Percentiles rank a stretch among this genome's conserved stretches.
Evolutionary conservation across 1,284 basidiomycete genomes (phyloP).

Genomic region (Neolentinus lepideus): DNA sequence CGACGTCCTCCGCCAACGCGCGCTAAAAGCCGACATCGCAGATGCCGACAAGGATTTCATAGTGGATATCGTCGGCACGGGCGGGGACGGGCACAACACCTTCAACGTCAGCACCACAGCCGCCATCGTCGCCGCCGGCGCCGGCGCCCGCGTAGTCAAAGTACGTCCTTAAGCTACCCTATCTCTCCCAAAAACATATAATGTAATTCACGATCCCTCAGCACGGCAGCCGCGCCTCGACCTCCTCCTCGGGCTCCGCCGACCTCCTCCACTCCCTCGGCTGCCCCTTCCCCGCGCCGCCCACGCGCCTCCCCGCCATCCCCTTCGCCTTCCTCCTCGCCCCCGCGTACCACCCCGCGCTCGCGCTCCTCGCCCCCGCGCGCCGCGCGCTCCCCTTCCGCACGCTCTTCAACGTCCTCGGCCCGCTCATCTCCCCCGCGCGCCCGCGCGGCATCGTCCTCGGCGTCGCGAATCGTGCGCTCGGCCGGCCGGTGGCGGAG

Average conservation of each 20-base stretch:
- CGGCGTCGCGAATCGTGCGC: constrained; percentile 80
- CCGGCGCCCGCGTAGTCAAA: constrained; percentile 91
- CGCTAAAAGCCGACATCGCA: constrained; percentile 54
- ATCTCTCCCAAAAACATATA: constrained; percentile 2
- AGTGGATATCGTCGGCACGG: constrained; percentile 75
- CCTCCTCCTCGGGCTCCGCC: constrained; percentile 92
- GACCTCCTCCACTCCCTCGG: constrained; percentile 86
- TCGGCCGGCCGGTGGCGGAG: constrained; percentile 83
- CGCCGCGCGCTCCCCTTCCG: constrained; percentile 89
- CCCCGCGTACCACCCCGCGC: constrained; percentile 87
- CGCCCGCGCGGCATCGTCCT: constrained; percentile 82
- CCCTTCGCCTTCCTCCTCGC: constrained; percentile 94
- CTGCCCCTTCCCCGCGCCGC: constrained; percentile 71
- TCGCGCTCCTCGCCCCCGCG: constrained; percentile 81
- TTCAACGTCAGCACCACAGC: constrained; percentile 98
- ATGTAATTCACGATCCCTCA: constrained; percentile 22
- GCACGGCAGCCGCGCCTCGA: constrained; percentile 93
- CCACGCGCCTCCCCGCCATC: constrained; percentile 48
- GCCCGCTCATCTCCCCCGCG: constrained; percentile 93
- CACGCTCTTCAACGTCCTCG: constrained; percentile 95
- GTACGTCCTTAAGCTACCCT: constrained; percentile 30
- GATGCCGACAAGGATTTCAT: constrained; percentile 56
- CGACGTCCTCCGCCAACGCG: constrained; percentile 58
- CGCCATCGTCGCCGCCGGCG: constrained; percentile 90
- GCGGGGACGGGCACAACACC: constrained; percentile 96